phyloP scores from a whole-genome alignment of 2,329 filamentous ascomycete species.

The Teratosphaeria pseudoeucalypti region DNA sequence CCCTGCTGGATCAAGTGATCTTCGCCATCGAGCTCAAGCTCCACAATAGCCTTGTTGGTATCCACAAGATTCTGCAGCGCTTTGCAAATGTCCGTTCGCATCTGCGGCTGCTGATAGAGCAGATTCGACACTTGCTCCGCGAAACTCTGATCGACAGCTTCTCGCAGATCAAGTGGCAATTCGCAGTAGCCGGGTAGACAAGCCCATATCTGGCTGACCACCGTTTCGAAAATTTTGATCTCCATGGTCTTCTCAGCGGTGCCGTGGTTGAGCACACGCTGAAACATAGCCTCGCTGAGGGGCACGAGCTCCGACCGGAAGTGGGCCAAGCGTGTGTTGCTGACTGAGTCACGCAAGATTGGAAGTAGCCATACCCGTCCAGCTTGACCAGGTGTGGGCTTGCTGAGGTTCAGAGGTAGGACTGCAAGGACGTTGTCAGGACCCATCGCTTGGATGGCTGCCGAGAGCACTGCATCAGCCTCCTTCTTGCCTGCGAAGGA shows the following conservation, averaged over 20 bases:
- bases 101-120: conserved; percentile 80
- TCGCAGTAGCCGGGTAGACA: conserved; percentile 91
- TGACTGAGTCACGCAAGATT: conserved; percentile 76
- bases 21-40: conserved; percentile 48
- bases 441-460: conserved; percentile 81
- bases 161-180: conserved; percentile 60
- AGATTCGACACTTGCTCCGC: conserved; percentile 86
- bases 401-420: conserved; percentile 74
- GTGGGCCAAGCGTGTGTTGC: conserved; percentile 76
- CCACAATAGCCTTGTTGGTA: conserved; percentile 73
- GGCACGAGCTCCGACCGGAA: conserved; percentile 82
- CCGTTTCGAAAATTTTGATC: conserved; percentile 92
- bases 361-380: conserved; percentile 93
- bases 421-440: conserved; percentile 73
- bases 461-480: conserved; percentile 79
- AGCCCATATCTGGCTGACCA: conserved; percentile 93
- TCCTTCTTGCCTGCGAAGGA: conserved; percentile 91
- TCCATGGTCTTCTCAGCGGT: conserved; percentile 83
- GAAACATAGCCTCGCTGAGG: conserved; percentile 80
- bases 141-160: conserved; percentile 72
- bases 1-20: conserved; percentile 68
- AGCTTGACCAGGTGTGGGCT: conserved; percentile 64
- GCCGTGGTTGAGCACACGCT: conserved; percentile 75
- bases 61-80: conserved; percentile 80
- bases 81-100: conserved; percentile 79